phyloP scores from a whole-genome alignment of 345 rosid genomes.

The Nasturtium officinale region DNA sequence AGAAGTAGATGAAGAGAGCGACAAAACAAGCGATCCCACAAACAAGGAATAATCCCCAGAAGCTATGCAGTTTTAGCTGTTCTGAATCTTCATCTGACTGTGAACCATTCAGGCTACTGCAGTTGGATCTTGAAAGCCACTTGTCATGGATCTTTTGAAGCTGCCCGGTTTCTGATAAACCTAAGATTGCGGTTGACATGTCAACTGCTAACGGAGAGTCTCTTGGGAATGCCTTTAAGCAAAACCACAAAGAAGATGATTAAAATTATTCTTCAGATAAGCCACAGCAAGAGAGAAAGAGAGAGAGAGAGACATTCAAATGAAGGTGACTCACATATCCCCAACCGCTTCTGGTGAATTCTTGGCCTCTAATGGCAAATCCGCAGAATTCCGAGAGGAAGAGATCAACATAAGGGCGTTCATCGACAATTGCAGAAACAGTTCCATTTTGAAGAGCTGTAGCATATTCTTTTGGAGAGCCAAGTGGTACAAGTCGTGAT shows the following conservation, averaged over 20 bases:
- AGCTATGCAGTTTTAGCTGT: slow-evolving; percentile 71
- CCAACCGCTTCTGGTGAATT: slow-evolving; percentile 85
- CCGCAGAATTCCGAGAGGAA: slow-evolving; percentile 74
- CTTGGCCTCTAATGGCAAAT: slow-evolving; percentile 76
- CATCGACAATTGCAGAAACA: slow-evolving; percentile 90
- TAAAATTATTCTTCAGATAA: slow-evolving; percentile 11
- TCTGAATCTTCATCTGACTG: slow-evolving; percentile 50
- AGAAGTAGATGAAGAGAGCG: slow-evolving; percentile 65
- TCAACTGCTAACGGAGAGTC: slow-evolving; percentile 86
- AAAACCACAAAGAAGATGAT: slow-evolving; percentile 7
- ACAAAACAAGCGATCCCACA: slow-evolving; percentile 66
- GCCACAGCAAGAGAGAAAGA: not conserved
- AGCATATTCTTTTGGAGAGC: slow-evolving; percentile 79
- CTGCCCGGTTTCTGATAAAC: slow-evolving; percentile 76
- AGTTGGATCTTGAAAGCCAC: slow-evolving; percentile 63
- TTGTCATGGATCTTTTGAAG: slow-evolving; percentile 74
- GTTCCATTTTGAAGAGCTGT: slow-evolving; percentile 64
- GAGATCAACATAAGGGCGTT: slow-evolving; percentile 68
- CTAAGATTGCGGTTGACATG: slow-evolving; percentile 85
- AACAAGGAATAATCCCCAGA: slow-evolving; percentile 81
- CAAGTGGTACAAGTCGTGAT: slow-evolving; percentile 76
- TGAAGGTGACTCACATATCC: slow-evolving; percentile 75
- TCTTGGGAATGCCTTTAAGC: slow-evolving; percentile 74
- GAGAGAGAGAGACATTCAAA: too few species aligned
- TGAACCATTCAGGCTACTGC: slow-evolving; percentile 46